Conservation (phyloP, 2,329 filamentous ascomycete genomes). For the Epichloe glyceriae region DNA sequence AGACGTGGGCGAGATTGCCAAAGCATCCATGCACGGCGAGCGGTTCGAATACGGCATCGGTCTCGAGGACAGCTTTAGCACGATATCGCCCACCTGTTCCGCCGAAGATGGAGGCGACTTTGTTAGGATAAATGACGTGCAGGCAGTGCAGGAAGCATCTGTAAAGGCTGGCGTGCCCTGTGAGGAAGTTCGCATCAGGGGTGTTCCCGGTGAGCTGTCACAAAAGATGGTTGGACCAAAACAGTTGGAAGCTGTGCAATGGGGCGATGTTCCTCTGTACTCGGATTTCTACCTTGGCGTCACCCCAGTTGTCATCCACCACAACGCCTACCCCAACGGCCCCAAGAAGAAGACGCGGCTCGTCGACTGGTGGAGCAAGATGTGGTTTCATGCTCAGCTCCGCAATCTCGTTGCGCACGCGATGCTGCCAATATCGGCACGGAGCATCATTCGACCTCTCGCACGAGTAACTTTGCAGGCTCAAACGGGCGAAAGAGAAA, state of each 20-base stretch:
- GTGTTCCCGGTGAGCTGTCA: slow-evolving; percentile 16
- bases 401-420: slow-evolving; percentile 17
- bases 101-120: slow-evolving; percentile 25
- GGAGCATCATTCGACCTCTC: slow-evolving; percentile 9
- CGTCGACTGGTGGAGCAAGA: slow-evolving; percentile 22
- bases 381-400: slow-evolving; percentile 23
- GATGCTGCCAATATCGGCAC: slow-evolving; percentile 7
- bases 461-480: slow-evolving; percentile 6
- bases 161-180: slow-evolving; percentile 11
- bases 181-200: slow-evolving; percentile 13
- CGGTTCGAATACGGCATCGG: slow-evolving; percentile 27
- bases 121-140: slow-evolving; percentile 15
- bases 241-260: slow-evolving; percentile 9
- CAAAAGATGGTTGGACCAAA: not conserved
- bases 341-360: slow-evolving; percentile 21
- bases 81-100: slow-evolving; percentile 16
- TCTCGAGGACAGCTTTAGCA: slow-evolving; percentile 25
- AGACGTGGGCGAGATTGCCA: slow-evolving; percentile 14
- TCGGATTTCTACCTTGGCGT: slow-evolving; percentile 25
- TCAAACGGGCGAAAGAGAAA: slow-evolving; percentile 6
- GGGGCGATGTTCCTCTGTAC: slow-evolving; percentile 22
- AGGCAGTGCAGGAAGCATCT: slow-evolving; percentile 13
- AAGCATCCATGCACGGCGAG: slow-evolving; percentile 15
- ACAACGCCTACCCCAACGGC: slow-evolving; percentile 22
- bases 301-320: slow-evolving; percentile 24